phyloP scores from a whole-genome alignment of 371 early-diverging fungal species.

The Saksenaea vasiformis region DNA sequence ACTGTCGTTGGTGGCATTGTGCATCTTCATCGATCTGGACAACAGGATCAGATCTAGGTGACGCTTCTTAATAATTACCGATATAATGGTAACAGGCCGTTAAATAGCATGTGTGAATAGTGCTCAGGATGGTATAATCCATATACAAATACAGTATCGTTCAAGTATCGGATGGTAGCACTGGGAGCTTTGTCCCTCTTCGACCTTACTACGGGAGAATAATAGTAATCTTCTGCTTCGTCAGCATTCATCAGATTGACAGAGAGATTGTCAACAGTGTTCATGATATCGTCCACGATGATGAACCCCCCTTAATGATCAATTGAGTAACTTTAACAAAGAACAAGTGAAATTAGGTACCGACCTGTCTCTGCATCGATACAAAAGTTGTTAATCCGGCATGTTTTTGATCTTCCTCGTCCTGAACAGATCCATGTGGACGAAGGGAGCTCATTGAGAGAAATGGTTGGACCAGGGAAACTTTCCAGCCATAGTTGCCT shows the following conservation, averaged over 20 bases:
- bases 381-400: not conserved
- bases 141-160: constrained; percentile 53
- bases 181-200: constrained; percentile 5
- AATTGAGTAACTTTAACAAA: not conserved
- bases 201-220: constrained; percentile 32
- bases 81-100: constrained; percentile 54
- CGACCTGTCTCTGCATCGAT: not conserved
- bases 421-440: not conserved
- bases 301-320: constrained; percentile 17
- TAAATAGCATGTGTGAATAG: constrained; percentile 53
- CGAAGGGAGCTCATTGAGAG: not conserved
- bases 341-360: not conserved
- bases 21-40: constrained; percentile 40
- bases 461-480: not conserved
- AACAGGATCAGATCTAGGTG: not conserved
- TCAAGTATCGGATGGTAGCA: constrained; percentile 20
- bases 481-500: not conserved
- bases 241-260: constrained; percentile 46
- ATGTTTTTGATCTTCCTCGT: constrained; percentile 4
- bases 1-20: constrained; percentile 19
- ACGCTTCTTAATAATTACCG: constrained; percentile 13
- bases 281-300: not conserved
- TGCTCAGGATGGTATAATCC: constrained; percentile 49
- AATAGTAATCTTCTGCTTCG: constrained; percentile 28
- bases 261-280: constrained; percentile 16